Evolutionary conservation across 1,284 basidiomycete genomes (phyloP), one percentile per base, ranked within the genome.

Genomic region (Porodaedalea pini): DNA sequence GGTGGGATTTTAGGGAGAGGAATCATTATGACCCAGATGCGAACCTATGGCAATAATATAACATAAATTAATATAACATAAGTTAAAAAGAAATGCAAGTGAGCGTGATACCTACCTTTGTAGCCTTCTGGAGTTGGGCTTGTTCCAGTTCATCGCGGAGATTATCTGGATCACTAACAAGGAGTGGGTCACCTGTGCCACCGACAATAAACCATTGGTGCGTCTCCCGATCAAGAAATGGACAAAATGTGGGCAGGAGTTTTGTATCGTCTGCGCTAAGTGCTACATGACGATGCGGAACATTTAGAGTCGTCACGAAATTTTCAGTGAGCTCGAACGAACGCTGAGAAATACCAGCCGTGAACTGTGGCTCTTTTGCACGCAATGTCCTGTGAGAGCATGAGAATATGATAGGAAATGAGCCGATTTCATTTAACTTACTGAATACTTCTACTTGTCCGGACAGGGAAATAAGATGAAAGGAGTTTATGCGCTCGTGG

Each of bases 261-360:
- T 72, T 70, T 2, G 70, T 68, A 52, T 73, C 70, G 54, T 73
- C 68, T 40, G 66, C 2, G 71, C 25, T 2, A 50, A 54, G 0
- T 66, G 59, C 3, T 67, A 70, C 6, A 67, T 68, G 41, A 47
- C 34, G 49, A 68, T 71, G 7, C 57, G 29, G 44, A 10, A 13
- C 23, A 27, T 31, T 29, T 0, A 70, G 25, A 0, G 43, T 31
- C 1, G 17, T 15, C 0, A 68, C 51, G 23, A 65, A 54, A 1
- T 62, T 27, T 1, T 52, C 19, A 0, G 63, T 63, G 4, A 58
- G 48, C 3, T 54, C 21, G 36, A 69, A 68, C 2, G 61, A 67
- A 1, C 47, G 37, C 2, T 64, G 51, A 10, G 39, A 51, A 23
- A 71, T 66, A 1, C 48, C 61, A 27, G 67, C 54, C 1, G 67